Conservation (phyloP, 2,329 filamentous ascomycete species). For the Colletotrichum tofieldiae region DNA sequence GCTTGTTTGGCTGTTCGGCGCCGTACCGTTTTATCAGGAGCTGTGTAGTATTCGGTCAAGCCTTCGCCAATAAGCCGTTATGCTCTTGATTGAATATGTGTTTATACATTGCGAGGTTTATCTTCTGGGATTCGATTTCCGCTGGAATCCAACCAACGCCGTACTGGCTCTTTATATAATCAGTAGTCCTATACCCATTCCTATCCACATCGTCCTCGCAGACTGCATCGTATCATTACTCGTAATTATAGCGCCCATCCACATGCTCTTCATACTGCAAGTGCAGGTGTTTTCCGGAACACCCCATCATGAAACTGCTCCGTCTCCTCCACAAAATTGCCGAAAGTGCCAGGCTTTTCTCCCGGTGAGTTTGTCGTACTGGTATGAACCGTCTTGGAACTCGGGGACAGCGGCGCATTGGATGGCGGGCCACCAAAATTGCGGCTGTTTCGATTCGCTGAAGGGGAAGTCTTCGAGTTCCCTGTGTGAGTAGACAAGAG, state of each 20-base stretch:
- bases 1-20: too few relatives aligned
- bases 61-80: too few relatives aligned
- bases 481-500: not conserved
- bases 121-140: not conserved
- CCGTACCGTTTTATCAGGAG: too few relatives aligned
- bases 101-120: too few relatives aligned
- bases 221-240: conserved; percentile 16
- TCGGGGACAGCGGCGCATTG: not conserved
- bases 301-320: conserved; percentile 5
- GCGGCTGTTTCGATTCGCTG: conserved; percentile 8
- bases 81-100: too few relatives aligned
- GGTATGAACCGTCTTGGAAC: not conserved
- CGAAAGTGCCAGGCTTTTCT: conserved; percentile 13
- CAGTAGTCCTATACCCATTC: not conserved
- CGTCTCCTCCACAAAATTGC: conserved; percentile 6
- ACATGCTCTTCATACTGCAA: conserved; percentile 13
- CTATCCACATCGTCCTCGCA: not conserved
- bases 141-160: not conserved
- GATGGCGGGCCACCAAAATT: not conserved
- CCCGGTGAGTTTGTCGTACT: conserved; percentile 1
- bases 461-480: not conserved
- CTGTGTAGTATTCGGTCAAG: too few relatives aligned
- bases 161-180: too few relatives aligned
- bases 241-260: not conserved
- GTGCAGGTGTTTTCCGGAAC: conserved; percentile 10